Evolutionary conservation across 2,329 filamentous ascomycete species (phyloP), one percentile per base, ranked within the genome.

Genomic region (Cladosporium cucumerinum): DNA sequence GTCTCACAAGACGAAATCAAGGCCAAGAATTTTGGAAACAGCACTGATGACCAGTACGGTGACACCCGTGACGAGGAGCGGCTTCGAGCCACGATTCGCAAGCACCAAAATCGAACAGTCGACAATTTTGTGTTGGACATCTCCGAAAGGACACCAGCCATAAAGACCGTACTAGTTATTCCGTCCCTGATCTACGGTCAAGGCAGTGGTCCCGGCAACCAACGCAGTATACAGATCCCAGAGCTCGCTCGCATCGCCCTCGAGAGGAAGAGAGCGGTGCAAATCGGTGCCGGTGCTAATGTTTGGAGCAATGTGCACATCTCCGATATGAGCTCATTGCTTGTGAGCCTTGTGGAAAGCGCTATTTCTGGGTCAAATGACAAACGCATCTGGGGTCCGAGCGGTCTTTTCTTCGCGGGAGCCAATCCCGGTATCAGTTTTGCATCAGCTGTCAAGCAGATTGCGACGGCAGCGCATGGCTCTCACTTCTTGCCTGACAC

Each of bases 81-180:
- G 69, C 80, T 78, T 77, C 77, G 82, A 16, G 82, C 82, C 62
- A 80, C 89, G 57, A 76, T 60, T 23, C 52, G 52, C 30, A 57
- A 36, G 12, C 52, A 57, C 28, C 72, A 82, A 26, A 90, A 93
- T 77, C 85, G 88, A 16, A 80, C 87, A 70, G 85, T 92, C 4
- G 90, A 94, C 75, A 85, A 87, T 73, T 81, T 91, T 26, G 84
- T 92, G n/a, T 78, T 89, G 0, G 78, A 74, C 0, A 80, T 82
- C 0, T 80, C 75, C 2, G 73, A 78, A 61, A 78, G 81, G 63
- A 76, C 78, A 0, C 78, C 80, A 8, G 75, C 75, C 0, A 79
- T 88, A 7, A 86, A 85, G 72, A 43, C 36, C 4, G 36, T 18
- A n/a, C 36, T 43, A 10, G 36, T 43, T 18, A 43, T 43, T 6